These are phyloP conservation scores for Coccomyxa sp. DNA, from an alignment of 139 green algal genomes.

Conservation along the genomic window DNA sequence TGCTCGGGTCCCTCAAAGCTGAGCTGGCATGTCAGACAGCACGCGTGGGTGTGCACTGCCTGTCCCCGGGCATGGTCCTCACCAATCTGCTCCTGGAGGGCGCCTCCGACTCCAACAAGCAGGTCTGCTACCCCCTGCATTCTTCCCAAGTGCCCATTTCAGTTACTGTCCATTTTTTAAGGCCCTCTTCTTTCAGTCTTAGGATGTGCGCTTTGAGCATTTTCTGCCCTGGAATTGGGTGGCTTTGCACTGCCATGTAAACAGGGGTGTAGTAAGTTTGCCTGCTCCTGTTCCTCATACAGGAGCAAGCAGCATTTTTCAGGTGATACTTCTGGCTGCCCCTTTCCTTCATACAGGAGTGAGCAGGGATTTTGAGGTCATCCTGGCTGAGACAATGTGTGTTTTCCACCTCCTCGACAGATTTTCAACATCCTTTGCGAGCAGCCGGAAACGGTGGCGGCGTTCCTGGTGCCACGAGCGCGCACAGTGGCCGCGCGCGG, in stretches of 20 bases:
- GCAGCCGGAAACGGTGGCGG: slow-evolving; percentile 78
- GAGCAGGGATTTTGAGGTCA: background rate
- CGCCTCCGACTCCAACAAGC: slow-evolving; percentile 56
- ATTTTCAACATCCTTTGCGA: slow-evolving; percentile 89
- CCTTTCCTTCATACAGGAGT: background rate
- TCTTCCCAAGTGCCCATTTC: too few species aligned
- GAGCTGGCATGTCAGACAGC: slow-evolving; percentile 30
- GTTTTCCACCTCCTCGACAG: background rate
- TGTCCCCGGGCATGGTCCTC: slow-evolving; percentile 87
- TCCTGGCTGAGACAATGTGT: background rate
- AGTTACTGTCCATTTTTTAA: background rate
- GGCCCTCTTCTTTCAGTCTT: background rate
- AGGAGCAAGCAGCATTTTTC: too few species aligned
- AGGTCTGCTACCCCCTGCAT: slow-evolving; percentile 8
- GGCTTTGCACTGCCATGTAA: too few species aligned
- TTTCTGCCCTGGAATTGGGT: too few species aligned
- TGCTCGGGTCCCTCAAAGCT: slow-evolving; percentile 49
- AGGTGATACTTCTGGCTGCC: too few species aligned
- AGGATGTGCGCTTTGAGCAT: too few species aligned
- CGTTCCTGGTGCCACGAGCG: slow-evolving; percentile 72
- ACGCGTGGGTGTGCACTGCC: slow-evolving; percentile 54
- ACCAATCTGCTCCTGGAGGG: slow-evolving; percentile 83
- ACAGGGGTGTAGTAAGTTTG: too few species aligned
- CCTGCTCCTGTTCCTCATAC: too few species aligned
- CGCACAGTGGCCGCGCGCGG: slow-evolving; percentile 28